Evolutionary conservation across 2,329 filamentous ascomycete genomes (phyloP), one percentile per base, ranked within the genome.

Genomic region (Xylaria sp.): DNA sequence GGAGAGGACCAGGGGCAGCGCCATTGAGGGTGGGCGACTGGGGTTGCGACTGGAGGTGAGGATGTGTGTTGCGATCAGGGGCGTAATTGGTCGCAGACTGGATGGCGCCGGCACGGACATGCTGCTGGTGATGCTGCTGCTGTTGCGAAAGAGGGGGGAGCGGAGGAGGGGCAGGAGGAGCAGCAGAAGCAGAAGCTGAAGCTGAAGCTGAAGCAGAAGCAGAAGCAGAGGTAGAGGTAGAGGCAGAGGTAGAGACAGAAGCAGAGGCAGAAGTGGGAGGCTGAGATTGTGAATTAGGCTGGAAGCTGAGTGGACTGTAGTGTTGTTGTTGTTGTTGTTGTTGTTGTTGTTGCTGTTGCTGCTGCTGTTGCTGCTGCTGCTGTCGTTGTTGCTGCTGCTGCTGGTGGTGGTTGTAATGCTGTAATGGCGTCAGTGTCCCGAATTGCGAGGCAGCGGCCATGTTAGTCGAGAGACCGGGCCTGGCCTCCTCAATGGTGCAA

Each of bases 371-470:
- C 15, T 45, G 65, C 5, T 61, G 60, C 20, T 61, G 62, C 2
- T 53, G 50, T 10, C 36, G 60, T 7, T 45, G 61, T 1, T 63
- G 56, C 9, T 57, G 58, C 11, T 51, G 62, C 2, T 60, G 56
- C 9, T 54, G 67, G 10, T 55, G 54, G n/a, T 72, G 72, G 38
- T 72, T 74, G 49, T 68, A 71, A 54, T 73, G 69, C 50, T 73
- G 70, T 39, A 73, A 58, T 5, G 70, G 69, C 55, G 45, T 67
- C 38, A 75, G 51, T 13, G 63, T 57, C n/a, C 64, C 69, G 61
- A 73, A 74, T 39, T 71, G 72, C 7, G 70, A 67, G 55, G 70
- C 61, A 49, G 71, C 67, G 53, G 71, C 67, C 73, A 75, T 75
- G 15, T 10, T 69, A 42, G 61, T 58, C 54, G 44, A 55, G 38